Conservation (phyloP, 805 yeast species). For the Metschnikowia drakensbergensis region DNA sequence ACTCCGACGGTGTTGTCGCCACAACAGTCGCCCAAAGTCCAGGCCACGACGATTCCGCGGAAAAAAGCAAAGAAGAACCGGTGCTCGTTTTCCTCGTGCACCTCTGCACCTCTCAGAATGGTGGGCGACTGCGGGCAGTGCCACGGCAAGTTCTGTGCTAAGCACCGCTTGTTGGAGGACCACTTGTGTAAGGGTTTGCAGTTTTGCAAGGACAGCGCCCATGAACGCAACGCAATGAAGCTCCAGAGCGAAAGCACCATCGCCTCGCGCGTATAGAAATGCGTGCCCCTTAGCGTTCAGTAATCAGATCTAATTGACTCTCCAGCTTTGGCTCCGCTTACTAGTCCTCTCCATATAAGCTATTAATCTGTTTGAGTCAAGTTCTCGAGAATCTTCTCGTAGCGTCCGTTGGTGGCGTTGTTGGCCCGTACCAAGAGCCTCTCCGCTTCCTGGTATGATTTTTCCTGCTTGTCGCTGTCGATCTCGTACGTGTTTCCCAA, state of each 20-base stretch:
- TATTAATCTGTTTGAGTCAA: conserved; percentile 21
- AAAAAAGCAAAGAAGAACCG: conserved; percentile 39
- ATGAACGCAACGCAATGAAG: conserved; percentile 79
- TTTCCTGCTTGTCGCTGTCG: conserved; percentile 65
- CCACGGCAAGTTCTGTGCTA: conserved; percentile 79
- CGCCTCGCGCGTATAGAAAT: conserved; percentile 26
- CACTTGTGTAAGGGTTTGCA: conserved; percentile 77
- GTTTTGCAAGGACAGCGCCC: conserved; percentile 76
- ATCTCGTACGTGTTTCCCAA: conserved; percentile 69
- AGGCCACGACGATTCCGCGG: conserved; percentile 16
- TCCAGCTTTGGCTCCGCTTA: too few species aligned
- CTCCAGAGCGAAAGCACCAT: conserved; percentile 84
- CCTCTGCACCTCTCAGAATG: conserved; percentile 58
- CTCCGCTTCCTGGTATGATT: conserved; percentile 67
- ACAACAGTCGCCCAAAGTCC: conserved; percentile 17
- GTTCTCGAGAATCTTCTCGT: conserved; percentile 58
- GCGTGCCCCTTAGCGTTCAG: too few species aligned
- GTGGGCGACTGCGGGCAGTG: conserved; percentile 86
- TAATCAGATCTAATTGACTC: too few species aligned
- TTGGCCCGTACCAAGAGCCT: conserved; percentile 64
- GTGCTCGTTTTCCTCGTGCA: conserved; percentile 57
- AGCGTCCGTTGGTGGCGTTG: conserved; percentile 75
- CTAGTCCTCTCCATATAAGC: too few species aligned
- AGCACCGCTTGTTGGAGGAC: conserved; percentile 81
- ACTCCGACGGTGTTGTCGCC: conserved; percentile 21